Percentiles rank a stretch among this genome's conserved stretches.
Evolutionary conservation across 140 eudicot genomes (phyloP).

Genomic region (Ambrosia hybrid): DNA sequence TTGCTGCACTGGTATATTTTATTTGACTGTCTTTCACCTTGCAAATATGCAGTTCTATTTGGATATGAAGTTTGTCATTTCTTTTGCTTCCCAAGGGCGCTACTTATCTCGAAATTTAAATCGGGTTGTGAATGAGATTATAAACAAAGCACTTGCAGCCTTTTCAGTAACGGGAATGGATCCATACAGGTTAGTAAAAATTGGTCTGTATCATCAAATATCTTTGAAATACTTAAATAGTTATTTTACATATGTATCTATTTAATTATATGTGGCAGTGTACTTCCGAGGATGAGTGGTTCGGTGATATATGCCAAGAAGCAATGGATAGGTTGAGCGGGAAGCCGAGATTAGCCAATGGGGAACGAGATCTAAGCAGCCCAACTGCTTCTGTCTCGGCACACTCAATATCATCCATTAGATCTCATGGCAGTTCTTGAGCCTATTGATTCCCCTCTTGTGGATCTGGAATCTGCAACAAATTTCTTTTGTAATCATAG

Average conservation of each 20-base stretch:
- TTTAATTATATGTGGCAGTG: constrained; percentile 38
- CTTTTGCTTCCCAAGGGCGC: constrained; percentile 98
- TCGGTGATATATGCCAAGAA: constrained; percentile 72
- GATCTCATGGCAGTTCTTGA: constrained; percentile 93
- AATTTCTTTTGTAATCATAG: constrained; percentile 43
- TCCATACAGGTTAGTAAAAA: constrained; percentile 62
- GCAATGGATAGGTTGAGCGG: constrained; percentile 89
- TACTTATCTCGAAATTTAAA: constrained; percentile 82
- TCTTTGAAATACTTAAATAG: not conserved
- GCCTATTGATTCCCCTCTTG: constrained; percentile 33
- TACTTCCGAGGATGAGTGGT: constrained; percentile 92
- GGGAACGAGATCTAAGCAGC: constrained; percentile 80
- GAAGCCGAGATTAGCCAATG: constrained; percentile 67
- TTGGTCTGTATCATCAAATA: constrained; percentile 8
- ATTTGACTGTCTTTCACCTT: constrained; percentile 17
- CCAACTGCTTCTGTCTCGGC: constrained; percentile 98
- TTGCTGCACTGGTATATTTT: constrained; percentile 6
- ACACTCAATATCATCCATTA: constrained; percentile 78
- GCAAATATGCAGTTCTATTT: constrained; percentile 68
- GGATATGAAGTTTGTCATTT: constrained; percentile 94
- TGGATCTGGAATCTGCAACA: constrained; percentile 42
- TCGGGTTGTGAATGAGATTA: constrained; percentile 84
- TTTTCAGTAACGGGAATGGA: constrained; percentile 88
- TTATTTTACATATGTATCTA: not conserved
- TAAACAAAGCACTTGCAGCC: constrained; percentile 76